phyloP scores from a whole-genome alignment of 1,139 yeast species.

The Pichia sp. region DNA sequence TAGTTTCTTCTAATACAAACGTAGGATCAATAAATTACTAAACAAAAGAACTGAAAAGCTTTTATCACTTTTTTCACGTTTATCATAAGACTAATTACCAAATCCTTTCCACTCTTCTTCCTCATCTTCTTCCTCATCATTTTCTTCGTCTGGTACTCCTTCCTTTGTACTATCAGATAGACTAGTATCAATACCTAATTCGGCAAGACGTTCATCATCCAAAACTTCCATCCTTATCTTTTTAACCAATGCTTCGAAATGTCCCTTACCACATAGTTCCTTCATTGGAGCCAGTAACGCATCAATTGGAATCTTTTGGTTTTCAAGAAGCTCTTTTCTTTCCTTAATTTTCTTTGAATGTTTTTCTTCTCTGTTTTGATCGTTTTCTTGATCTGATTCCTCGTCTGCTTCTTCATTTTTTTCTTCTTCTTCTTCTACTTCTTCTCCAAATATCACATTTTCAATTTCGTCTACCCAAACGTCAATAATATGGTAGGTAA shows the following conservation, averaged over 20 bases:
- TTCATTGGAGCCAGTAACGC: constrained; percentile 54
- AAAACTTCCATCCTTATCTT: constrained; percentile 63
- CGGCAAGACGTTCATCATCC: constrained; percentile 53
- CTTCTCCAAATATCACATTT: constrained; percentile 47
- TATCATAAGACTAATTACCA: constrained; percentile 16
- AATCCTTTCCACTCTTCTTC: constrained; percentile 28
- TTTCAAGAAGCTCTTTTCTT: constrained; percentile 10
- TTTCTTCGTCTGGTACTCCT: constrained; percentile 20
- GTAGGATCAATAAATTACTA: no score
- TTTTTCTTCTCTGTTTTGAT: constrained; percentile 12
- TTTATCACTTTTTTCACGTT: no score
- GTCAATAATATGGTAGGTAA: constrained; percentile 82
- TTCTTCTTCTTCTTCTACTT: constrained; percentile 36
- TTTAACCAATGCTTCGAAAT: constrained; percentile 58
- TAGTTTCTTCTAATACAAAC: no score
- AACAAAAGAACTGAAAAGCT: no score
- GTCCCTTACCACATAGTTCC: constrained; percentile 42
- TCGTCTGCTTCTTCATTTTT: constrained; percentile 34
- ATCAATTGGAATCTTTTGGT: constrained; percentile 44
- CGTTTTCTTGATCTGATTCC: constrained; percentile 30
- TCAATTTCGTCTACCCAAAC: constrained; percentile 82
- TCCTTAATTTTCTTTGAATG: constrained; percentile 5
- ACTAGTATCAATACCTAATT: constrained; percentile 60
- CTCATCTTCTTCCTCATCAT: constrained; percentile 22
- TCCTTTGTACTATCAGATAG: constrained; percentile 29